Base-by-base conservation (phyloP, 2,329 filamentous ascomycete species). In the Juglanconis oblonga region DNA sequence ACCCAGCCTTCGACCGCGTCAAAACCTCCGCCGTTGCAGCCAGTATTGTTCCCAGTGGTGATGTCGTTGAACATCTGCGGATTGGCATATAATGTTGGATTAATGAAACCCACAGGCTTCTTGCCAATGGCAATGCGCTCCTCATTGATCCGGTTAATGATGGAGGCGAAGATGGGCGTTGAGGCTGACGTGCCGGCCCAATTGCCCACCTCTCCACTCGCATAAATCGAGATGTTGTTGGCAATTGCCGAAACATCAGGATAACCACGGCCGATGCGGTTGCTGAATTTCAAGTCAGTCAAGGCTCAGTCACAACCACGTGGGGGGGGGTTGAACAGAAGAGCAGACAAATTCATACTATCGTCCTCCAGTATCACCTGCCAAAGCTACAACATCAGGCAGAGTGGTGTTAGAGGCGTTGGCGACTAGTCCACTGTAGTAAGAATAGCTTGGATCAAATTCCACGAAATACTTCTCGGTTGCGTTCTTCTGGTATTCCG, bases 81-180 rank as follows among this genome's bases (percentile, higher is more conserved):
- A 52, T 72, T 67, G 10, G 58, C 59, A 44, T 72, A 72, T 57
- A 70, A 14, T 32, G 53, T 47, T 33, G 59, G 72, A 61, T 75
- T 74, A 52, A 75, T 64, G 57, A 74, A 74, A 2, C 73, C 72
- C 0, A 78, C 63, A 0, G 73, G 66, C 24, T 55, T 64, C 66
- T 81, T 78, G 4, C 81, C 80, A 6, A 70, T 72, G 0, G 77
- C 72, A 17, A 87, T 70, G 44, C 84, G 74, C 1, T 81, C 83
- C 65, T 88, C 86, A 65, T 90, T 90, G 59, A 89, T 72, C 3
- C 89, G 77, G 1, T 82, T 76, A 42, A 90, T 74, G 52, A 89
- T 76, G 4, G 78, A 81, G 0, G 83, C 80, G 36, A 84, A 83
- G 0, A 84, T 73, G 0, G 88, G 88, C 1, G 83, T 72, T 0